These are phyloP conservation scores for Macaranga tanarius DNA, from an alignment of 441 rosid species.

Conservation along the genomic window DNA sequence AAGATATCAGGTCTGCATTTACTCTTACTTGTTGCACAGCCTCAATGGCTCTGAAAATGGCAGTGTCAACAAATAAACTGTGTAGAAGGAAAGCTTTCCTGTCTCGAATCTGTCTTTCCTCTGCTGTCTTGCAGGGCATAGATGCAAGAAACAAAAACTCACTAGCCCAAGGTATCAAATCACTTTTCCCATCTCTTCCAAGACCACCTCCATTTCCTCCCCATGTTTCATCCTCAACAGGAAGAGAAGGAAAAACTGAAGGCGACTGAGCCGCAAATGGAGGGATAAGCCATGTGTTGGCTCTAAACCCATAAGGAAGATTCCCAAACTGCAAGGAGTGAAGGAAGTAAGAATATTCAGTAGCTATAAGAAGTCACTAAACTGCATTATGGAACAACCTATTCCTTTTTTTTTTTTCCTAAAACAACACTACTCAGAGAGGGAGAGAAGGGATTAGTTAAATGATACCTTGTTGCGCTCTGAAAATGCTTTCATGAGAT, in stretches of 20 bases:
- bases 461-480: slow-evolving; percentile 99
- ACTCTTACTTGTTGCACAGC: slow-evolving; percentile 36
- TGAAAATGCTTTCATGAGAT: slow-evolving; percentile 79
- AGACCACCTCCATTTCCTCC: slow-evolving; percentile 73
- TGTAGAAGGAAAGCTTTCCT: slow-evolving; percentile 74
- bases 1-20: slow-evolving; percentile 21
- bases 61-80: slow-evolving; percentile 54
- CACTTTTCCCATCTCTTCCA: slow-evolving; percentile 55
- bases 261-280: slow-evolving; percentile 48
- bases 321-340: slow-evolving; percentile 55
- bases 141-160: slow-evolving; percentile 53
- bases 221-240: slow-evolving; percentile 65
- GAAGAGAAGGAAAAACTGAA: slow-evolving; percentile 44
- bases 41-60: slow-evolving; percentile 60
- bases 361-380: neutral
- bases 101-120: slow-evolving; percentile 68
- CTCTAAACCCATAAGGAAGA: slow-evolving; percentile 69
- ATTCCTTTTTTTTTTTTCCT: neutral
- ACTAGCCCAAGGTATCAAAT: slow-evolving; percentile 60
- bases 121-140: slow-evolving; percentile 64
- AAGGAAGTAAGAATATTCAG: slow-evolving; percentile 3
- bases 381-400: neutral
- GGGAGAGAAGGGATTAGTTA: slow-evolving; percentile 4
- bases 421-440: neutral
- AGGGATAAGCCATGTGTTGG: slow-evolving; percentile 72